phyloP scores from a whole-genome alignment of 73 alveolate species.

The Paraurostyla sp. region DNA sequence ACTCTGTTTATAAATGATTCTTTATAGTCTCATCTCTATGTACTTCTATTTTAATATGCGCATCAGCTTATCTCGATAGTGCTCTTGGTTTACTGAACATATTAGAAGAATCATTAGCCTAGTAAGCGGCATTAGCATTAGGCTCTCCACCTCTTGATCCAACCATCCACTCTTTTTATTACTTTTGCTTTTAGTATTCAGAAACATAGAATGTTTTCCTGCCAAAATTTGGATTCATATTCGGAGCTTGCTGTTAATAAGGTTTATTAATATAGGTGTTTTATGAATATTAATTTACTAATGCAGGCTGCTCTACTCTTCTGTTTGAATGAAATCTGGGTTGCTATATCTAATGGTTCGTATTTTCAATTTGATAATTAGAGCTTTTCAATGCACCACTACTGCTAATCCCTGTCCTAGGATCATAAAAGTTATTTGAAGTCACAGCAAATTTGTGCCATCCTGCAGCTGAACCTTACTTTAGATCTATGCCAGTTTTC shows the following conservation, averaged over 20 bases:
- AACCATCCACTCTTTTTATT: not conserved
- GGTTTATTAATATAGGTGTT: not conserved
- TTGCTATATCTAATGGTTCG: not conserved
- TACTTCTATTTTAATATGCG: constrained; percentile 50
- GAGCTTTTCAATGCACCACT: too few species aligned
- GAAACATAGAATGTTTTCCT: constrained; percentile 56
- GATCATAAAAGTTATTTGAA: constrained; percentile 47
- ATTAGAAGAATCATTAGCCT: not conserved
- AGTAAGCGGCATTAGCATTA: not conserved
- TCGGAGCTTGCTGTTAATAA: not conserved
- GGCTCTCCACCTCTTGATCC: not conserved
- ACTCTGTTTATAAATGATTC: constrained; percentile 42
- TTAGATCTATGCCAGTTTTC: not conserved
- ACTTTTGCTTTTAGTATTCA: constrained; percentile 16
- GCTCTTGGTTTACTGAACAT: constrained; percentile 44
- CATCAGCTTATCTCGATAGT: constrained; percentile 53
- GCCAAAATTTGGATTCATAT: not conserved
- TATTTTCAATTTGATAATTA: not conserved
- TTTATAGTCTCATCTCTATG: constrained; percentile 50
- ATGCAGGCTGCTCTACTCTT: not conserved
- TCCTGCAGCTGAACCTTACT: not conserved
- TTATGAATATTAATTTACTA: too few species aligned
- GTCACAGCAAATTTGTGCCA: constrained; percentile 53
- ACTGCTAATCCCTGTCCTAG: not conserved
- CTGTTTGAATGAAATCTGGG: not conserved